Evolutionary conservation across 495 filamentous ascomycete genomes (phyloP).

Genomic region (Coniosporium apollinis): DNA sequence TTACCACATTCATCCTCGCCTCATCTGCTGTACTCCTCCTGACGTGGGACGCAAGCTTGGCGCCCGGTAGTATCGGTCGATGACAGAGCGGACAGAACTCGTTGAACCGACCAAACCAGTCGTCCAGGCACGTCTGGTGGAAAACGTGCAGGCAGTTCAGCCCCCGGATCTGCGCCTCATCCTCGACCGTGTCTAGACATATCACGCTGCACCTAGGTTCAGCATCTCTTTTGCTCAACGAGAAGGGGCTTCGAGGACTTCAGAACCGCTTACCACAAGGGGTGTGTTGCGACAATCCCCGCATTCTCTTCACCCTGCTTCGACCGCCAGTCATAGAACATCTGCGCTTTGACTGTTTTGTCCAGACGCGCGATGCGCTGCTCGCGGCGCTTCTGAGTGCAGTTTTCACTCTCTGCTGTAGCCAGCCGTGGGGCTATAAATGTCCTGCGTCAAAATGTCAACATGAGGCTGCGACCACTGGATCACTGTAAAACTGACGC

Average conservation of each 20-base stretch:
- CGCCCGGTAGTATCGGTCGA: too few species aligned
- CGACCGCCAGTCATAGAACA: constrained; percentile 8
- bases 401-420: too few species aligned
- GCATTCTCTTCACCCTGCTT: constrained; percentile 8
- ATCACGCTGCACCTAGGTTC: constrained; percentile 7
- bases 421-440: too few species aligned
- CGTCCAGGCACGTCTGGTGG: constrained; percentile 14
- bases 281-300: constrained; percentile 1
- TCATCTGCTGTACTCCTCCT: too few species aligned
- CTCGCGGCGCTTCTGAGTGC: too few species aligned
- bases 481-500: too few species aligned
- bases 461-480: too few species aligned
- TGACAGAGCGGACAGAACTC: constrained; percentile 17
- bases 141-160: constrained; percentile 13
- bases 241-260: background rate
- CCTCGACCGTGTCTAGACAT: constrained; percentile 12
- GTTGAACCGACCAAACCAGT: constrained; percentile 13
- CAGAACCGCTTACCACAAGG: constrained; percentile 9
- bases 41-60: too few species aligned
- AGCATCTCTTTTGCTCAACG: background rate
- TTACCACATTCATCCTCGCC: too few species aligned
- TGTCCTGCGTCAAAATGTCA: too few species aligned
- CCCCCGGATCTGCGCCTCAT: constrained; percentile 11
- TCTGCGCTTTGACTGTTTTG: constrained; percentile 7
- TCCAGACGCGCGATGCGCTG: constrained; percentile 9